phyloP scores from a whole-genome alignment of 129 eudicot species.

The Centella asiatica region DNA sequence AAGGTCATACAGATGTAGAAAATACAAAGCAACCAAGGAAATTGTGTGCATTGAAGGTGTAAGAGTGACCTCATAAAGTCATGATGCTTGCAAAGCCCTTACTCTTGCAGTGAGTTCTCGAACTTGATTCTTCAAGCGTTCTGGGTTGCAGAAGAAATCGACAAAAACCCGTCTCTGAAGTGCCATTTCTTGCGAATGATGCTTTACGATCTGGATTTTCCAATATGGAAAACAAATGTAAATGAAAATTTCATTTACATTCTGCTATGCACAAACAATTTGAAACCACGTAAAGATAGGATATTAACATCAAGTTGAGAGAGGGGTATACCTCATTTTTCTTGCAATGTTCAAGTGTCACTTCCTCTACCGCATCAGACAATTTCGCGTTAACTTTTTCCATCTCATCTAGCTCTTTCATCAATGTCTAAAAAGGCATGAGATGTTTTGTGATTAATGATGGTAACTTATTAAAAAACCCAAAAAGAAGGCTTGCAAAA shows the following conservation, averaged over 20 bases:
- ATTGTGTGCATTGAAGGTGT: no score
- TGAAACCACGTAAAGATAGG: no score
- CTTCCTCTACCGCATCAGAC: slow-evolving; percentile 87
- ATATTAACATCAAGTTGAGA: not conserved
- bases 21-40: not conserved
- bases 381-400: slow-evolving; percentile 78
- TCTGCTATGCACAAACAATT: no score
- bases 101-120: slow-evolving; percentile 76
- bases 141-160: slow-evolving; percentile 88
- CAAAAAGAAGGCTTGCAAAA: not conserved
- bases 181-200: slow-evolving; percentile 86
- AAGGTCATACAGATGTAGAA: not conserved
- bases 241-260: not conserved
- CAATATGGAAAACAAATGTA: not conserved
- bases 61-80: no score
- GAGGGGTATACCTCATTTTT: slow-evolving; percentile 69
- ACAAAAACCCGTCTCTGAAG: slow-evolving; percentile 89
- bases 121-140: slow-evolving; percentile 80
- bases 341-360: slow-evolving; percentile 86
- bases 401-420: slow-evolving; percentile 91
- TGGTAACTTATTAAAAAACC: not conserved
- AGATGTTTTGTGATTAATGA: not conserved
- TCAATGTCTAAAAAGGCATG: slow-evolving; percentile 42
- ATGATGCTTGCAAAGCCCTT: slow-evolving; percentile 81
- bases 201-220: slow-evolving; percentile 62